Base-by-base conservation (phyloP, 768 basidiomycete species). In the Lactifluus piperatus region DNA sequence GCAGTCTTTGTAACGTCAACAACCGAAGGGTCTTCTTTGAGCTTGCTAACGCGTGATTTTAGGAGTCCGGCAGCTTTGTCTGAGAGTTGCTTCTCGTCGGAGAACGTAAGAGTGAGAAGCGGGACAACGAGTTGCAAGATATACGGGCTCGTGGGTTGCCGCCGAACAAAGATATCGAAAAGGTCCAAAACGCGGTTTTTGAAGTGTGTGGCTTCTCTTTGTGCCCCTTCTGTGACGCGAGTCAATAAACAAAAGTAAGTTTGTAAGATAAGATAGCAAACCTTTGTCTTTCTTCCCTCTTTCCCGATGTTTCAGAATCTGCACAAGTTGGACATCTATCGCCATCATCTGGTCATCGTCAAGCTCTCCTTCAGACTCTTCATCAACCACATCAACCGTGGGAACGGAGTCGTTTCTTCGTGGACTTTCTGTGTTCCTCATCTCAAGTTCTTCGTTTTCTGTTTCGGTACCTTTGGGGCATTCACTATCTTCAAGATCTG, bases 331-430 rank as follows among this genome's bases (percentile, higher is more conserved):
- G 50, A 90, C 88, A 68, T 99, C 95, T 27, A 98, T 82, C 34
- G 88, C 88, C 79, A 98, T 85, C 95, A 99, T 99, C 73, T 97
- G 91, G 26, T 98, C 94, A 68, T 99, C 95, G 68, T 97, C 89
- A 85, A 95, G 86, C 49, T 88, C 87, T 61, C 85, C 83, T 14
- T 83, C 83, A 41, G 72, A 75, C 4, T 76, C 78, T 37, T 77
- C 82, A 47, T 83, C 82, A 7, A 77, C 77, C 22, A 82, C 81
- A 8, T 80, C 80, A 16, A 80, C 77, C 1, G 76, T 80, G 20
- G 79, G 79, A 37, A 79, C 78, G 36, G 83, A 72, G 7, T 82
- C 84, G 64, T 81, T 83, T 13, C 78, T 78, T 20, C 78, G 77
- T 4, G 87, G 71, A 3, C 80, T 84, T 61, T 83, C 80, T 67